Evolutionary conservation across 495 filamentous ascomycete species (phyloP), one percentile per base, ranked within the genome.

Genomic region (Lepidopterella palustris): DNA sequence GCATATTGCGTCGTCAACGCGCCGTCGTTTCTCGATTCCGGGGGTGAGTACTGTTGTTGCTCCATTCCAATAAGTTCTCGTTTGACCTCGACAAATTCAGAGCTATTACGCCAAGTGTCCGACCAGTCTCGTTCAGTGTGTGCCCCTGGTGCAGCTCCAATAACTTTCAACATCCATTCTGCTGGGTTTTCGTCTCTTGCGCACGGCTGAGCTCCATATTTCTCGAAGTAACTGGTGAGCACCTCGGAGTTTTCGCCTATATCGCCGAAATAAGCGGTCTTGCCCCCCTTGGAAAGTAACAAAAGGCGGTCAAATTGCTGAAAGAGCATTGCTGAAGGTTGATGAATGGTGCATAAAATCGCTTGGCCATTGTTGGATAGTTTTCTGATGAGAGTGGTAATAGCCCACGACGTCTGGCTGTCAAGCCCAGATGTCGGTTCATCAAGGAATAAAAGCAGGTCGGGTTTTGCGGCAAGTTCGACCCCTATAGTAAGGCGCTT

Each of bases 311-410:
- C 92, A 64, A 97, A 97, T 58, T 86, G 81, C 69, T 93, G 85
- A 76, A 97, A 92, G 21, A 97, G 77, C 72, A 92, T 87, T 25
- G 89, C 87, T 0, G 86, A 90, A 2, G 90, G 90, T 65, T 97
- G 92, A 72, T 97, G 92, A 61, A 97, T 96, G 5, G 90, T 96
- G 70, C 88, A 92, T 9, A 96, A 79, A 69, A 96, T 84, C 25
- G 90, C 88, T 70, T 93, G 89, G 9, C 90, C 90, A 61, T 80
- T 82, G 70, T 87, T 83, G 40, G 89, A 84, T 25, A 96, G 78
- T 69, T 91, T 92, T 54, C 86, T 78, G 31, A 96, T 78, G 26
- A 95, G 78, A 23, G 80, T 78, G 53, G 84, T 79, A 60, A 95
- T 93, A 18, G 87, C 24, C 53, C 58, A 61, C 10, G 62, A 40